Conservation (phyloP, 352 stramenopile species). For the Pythium rishiriense region DNA sequence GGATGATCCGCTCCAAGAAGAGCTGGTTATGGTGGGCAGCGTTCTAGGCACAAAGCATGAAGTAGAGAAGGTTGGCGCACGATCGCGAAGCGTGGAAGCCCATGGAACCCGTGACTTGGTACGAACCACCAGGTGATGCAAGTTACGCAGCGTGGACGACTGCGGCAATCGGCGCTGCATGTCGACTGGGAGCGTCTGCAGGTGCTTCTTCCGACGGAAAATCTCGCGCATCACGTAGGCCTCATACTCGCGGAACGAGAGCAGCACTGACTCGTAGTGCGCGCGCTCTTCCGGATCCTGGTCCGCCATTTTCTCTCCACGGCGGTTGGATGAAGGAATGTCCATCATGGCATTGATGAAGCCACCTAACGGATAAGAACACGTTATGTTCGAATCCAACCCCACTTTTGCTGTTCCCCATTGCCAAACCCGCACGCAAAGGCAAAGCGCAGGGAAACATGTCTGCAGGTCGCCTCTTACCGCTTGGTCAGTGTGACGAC, state of each 20-base stretch:
- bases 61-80: not conserved
- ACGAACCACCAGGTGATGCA: slow-evolving; percentile 72
- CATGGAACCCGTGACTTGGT: no score
- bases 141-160: slow-evolving; percentile 68
- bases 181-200: slow-evolving; percentile 71
- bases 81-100: not conserved
- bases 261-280: slow-evolving; percentile 82
- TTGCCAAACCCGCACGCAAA: slow-evolving; percentile 13
- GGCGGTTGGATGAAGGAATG: not conserved
- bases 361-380: slow-evolving; percentile 20
- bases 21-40: slow-evolving; percentile 78
- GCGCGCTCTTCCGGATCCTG: slow-evolving; percentile 71
- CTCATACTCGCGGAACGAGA: slow-evolving; percentile 88
- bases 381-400: not conserved
- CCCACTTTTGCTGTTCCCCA: not conserved
- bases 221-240: slow-evolving; percentile 81
- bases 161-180: slow-evolving; percentile 74
- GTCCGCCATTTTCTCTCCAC: slow-evolving; percentile 22
- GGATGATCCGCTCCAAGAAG: slow-evolving; percentile 77
- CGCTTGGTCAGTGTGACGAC: slow-evolving; percentile 49
- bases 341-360: not conserved
- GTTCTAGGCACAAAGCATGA: slow-evolving; percentile 36
- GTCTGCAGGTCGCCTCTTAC: slow-evolving; percentile 74
- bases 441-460: slow-evolving; percentile 35
- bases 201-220: slow-evolving; percentile 79